Conservation (phyloP, 495 filamentous ascomycete species). For the Podospora pseudocomata region DNA sequence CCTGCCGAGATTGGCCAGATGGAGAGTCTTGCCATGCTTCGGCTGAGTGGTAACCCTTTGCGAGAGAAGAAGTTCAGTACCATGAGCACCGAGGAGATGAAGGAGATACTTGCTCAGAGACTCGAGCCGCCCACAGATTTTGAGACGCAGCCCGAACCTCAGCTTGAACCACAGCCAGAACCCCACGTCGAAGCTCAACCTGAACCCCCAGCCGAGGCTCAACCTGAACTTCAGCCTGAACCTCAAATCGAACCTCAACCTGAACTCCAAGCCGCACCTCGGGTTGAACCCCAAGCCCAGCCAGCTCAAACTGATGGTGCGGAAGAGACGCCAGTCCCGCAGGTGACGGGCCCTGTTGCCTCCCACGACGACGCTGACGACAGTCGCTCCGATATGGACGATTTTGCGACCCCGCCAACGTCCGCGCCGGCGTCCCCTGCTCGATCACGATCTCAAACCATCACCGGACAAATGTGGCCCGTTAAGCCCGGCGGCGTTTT, state of each 20-base stretch:
- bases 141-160: slow-evolving; percentile 16
- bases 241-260: neutral
- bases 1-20: slow-evolving; percentile 77
- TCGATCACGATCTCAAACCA: slow-evolving; percentile 40
- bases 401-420: slow-evolving; percentile 56
- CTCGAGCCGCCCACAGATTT: slow-evolving; percentile 53
- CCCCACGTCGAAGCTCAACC: neutral
- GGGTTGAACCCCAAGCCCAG: neutral
- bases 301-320: no score
- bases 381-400: slow-evolving; percentile 63
- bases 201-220: no score
- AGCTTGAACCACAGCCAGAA: neutral
- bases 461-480: slow-evolving; percentile 51
- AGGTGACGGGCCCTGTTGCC: neutral
- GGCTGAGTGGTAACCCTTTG: slow-evolving; percentile 80
- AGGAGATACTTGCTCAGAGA: slow-evolving; percentile 66
- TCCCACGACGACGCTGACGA: slow-evolving; percentile 28
- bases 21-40: slow-evolving; percentile 68
- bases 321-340: neutral
- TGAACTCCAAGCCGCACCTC: neutral
- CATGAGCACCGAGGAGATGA: slow-evolving; percentile 77
- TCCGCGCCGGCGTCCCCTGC: slow-evolving; percentile 46
- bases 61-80: slow-evolving; percentile 78
- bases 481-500: slow-evolving; percentile 68
- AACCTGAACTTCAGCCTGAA: neutral